Evolutionary conservation across 2,329 filamentous ascomycete species (phyloP).

Genomic region (Aspergillus sp.): DNA sequence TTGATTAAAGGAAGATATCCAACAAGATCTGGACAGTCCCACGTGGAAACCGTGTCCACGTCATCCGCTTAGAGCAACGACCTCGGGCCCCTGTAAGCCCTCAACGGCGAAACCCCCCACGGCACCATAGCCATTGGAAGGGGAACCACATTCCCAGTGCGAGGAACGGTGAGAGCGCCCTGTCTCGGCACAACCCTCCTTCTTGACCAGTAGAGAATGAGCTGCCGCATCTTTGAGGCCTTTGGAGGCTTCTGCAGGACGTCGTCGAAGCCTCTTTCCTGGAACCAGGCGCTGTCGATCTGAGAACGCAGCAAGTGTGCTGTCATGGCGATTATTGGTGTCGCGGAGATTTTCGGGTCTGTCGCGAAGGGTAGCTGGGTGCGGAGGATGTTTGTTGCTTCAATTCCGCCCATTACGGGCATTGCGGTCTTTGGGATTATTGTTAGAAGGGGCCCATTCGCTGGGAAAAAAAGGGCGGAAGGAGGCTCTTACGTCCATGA

Average conservation of each 20-base stretch:
- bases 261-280: not conserved
- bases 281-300: too few species aligned
- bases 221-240: not conserved
- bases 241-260: not conserved
- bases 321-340: constrained; percentile 1
- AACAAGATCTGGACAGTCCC: not conserved
- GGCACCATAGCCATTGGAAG: not conserved
- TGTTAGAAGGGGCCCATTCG: too few species aligned
- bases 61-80: not conserved
- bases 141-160: not conserved
- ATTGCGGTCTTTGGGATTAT: not conserved
- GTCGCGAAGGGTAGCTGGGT: constrained; percentile 1
- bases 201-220: not conserved
- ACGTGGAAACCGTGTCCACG: too few species aligned
- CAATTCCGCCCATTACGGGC: constrained; percentile 10
- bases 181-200: not conserved
- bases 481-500: constrained; percentile 9
- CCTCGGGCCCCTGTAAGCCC: not conserved
- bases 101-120: not conserved
- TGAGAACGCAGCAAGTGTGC: not conserved
- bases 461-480: not conserved
- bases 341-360: not conserved
- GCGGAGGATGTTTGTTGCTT: constrained; percentile 9
- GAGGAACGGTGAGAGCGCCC: not conserved
- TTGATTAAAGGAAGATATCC: too few species aligned